Evolutionary conservation across 2,329 filamentous ascomycete genomes (phyloP), one percentile per base, ranked within the genome.

Genomic region (Nigrospora sphaerica): DNA sequence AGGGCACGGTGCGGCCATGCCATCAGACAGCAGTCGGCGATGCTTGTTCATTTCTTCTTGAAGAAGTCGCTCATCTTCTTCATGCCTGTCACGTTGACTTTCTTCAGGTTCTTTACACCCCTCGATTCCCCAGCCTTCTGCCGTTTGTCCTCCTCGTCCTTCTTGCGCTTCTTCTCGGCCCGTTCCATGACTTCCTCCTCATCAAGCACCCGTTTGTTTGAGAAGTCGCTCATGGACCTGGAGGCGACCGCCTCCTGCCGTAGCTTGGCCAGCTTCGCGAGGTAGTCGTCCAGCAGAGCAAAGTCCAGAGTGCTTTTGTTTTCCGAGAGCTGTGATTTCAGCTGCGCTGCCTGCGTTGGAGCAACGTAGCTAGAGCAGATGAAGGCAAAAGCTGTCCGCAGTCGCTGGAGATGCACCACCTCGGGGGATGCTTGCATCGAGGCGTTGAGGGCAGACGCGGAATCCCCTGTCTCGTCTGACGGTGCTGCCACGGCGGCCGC

Each of bases 21-120:
- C 5, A 28, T 28, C 23, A 6, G 10, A 28, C 23, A 28, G 23
- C 23, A 6, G 2, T 28, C 23, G 23, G 23, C 23, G 23, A 28
- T 40, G 33, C n/a, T 33, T n/a, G 37, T 18, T 55, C 50, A 61
- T 52, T 78, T 79, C 69, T 92, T 95, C 49, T 81, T 81, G 65
- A 98, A 98, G 69, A 98, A 98, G 51, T 84, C 80, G 62, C 88
- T 95, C 78, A 98, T 79, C 73, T 97, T 98, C 77, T 87, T 93
- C 93, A 98, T 98, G 2, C 93, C 93, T 18, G 70, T 80, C 0
- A 86, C 91, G 67, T 97, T 87, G 41, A 91, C 92, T 70, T 97
- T 98, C 63, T 86, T 86, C 59, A 98, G 64, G 41, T 91, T 78
- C 61, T 83, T 84, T 1, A 96, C 81, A 0, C 81, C 91, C 28